Evolutionary conservation across 106 monocot genomes (phyloP), one percentile per base, ranked within the genome.

Genomic region (Dendrobium catenatum): DNA sequence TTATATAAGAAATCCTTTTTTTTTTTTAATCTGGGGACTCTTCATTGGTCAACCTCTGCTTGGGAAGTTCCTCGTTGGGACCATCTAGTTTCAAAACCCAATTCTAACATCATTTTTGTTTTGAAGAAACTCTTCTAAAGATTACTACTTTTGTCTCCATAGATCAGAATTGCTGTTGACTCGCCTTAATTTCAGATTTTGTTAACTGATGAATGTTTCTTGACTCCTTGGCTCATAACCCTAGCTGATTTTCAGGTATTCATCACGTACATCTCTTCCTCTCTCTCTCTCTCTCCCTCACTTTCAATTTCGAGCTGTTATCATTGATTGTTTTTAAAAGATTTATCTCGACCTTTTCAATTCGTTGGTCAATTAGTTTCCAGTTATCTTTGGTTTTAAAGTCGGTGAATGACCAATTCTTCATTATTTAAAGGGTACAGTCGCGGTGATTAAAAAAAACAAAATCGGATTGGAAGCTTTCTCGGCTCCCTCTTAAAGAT

Each of bases 1-100:
- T 75, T 15, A 51, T 51, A 51, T 10, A 51, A 51, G 13, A 51
- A 13, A 51, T 1, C 3, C 13, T 3, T 51, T 48, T 9, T 48
- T 51, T 11, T 74, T 44, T 43, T 42, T 7, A 75, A 75, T 75
- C 41, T 2, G 44, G 19, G 10, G n/a, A 75, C 42, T 19, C 8
- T 20, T 44, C 74, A 75, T 44, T 19, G 74, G 74, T 75, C 74
- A 75, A 75, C 6, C 2, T 75, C 72, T 10, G 72, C 20, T 75
- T 6, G 44, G 2, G 74, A 75, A 75, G 44, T 44, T 75, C 42
- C 20, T 42, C 74, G 4, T 42, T 44, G 4, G 20, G 40, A 72
- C 33, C 37, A 11, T 72, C 40, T 29, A 40, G 37, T 15, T 72
- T 72, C 29, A 29, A 31, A 31, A 16, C 33, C 72, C 15, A 72